A percentile compares a stretch with the other conserved stretches of the same genome.
These are phyloP conservation scores for Tylopilus cervinicoccineus DNA, from an alignment of 768 basidiomycete species.

Conservation along the genomic window DNA sequence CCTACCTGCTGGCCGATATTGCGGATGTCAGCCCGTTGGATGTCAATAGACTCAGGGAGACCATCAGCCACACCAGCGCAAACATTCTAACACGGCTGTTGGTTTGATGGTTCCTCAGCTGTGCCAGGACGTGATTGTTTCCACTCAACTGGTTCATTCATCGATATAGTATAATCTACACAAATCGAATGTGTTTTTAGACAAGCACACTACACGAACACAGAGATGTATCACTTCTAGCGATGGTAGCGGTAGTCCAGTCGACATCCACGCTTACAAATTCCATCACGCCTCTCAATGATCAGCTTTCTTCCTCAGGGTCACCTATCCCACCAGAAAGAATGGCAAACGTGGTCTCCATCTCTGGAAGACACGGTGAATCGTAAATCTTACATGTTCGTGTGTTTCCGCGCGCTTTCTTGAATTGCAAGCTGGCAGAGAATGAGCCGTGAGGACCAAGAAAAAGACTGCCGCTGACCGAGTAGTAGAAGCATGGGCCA, in stretches of 20 bases:
- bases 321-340: slow-evolving; percentile 89
- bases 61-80: slow-evolving; percentile 72
- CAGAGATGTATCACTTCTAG: neutral
- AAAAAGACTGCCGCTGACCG: slow-evolving; percentile 47
- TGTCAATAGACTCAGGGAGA: slow-evolving; percentile 70
- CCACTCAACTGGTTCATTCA: slow-evolving; percentile 52
- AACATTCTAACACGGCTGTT: slow-evolving; percentile 91
- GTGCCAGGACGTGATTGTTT: slow-evolving; percentile 3
- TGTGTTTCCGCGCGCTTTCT: slow-evolving; percentile 88
- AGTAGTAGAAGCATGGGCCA: slow-evolving; percentile 98
- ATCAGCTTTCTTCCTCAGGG: slow-evolving; percentile 79
- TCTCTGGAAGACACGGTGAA: slow-evolving; percentile 95
- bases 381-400: slow-evolving; percentile 97
- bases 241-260: neutral
- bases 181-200: neutral
- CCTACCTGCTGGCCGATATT: slow-evolving; percentile 97
- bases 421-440: slow-evolving; percentile 68
- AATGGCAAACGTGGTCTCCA: slow-evolving; percentile 94
- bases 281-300: slow-evolving; percentile 6
- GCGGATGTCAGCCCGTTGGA: slow-evolving; percentile 82
- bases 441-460: slow-evolving; percentile 5
- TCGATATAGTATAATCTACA: slow-evolving; percentile 16
- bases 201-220: neutral
- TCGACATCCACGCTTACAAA: slow-evolving; percentile 4
- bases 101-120: slow-evolving; percentile 36